Conservation (phyloP, 192 early-diverging fungal genomes). For the Coemansia sp. region DNA sequence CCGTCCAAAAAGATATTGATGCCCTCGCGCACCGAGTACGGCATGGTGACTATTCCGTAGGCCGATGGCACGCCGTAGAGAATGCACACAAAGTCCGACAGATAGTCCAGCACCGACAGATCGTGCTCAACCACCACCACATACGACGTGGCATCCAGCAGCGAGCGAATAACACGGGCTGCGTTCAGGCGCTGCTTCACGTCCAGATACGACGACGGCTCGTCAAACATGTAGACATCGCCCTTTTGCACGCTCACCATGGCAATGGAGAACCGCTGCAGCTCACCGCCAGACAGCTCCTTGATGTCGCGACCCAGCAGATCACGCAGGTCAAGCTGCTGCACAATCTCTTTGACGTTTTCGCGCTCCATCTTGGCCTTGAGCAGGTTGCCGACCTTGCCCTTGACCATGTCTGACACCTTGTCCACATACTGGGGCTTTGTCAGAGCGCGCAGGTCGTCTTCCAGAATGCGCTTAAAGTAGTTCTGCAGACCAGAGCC, state of each 20-base stretch:
- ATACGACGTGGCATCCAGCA: conserved; percentile 73
- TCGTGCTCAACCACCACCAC: conserved; percentile 99
- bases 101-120: conserved; percentile 95
- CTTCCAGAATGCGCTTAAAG: conserved; percentile 96
- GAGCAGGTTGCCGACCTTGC: conserved; percentile 73
- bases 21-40: conserved; percentile 95
- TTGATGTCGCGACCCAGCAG: conserved; percentile 80
- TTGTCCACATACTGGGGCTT: conserved; percentile 97
- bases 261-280: conserved; percentile 97
- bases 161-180: conserved; percentile 82
- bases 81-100: conserved; percentile 97
- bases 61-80: conserved; percentile 96
- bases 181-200: conserved; percentile 99
- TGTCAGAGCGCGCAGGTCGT: conserved; percentile 89
- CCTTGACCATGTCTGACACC: conserved; percentile 77
- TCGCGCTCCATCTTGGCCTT: conserved; percentile 66
- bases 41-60: conserved; percentile 97
- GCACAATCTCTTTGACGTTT: conserved; percentile 74
- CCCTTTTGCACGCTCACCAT: conserved; percentile 76
- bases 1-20: conserved; percentile 99
- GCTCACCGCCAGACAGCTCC: conserved; percentile 91
- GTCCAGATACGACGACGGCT: conserved; percentile 96
- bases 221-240: conserved; percentile 99
- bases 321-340: conserved; percentile 71
- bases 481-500: conserved; percentile 98